Conservation (phyloP, 257 asterid genomes). For the Apocynum venetum region DNA sequence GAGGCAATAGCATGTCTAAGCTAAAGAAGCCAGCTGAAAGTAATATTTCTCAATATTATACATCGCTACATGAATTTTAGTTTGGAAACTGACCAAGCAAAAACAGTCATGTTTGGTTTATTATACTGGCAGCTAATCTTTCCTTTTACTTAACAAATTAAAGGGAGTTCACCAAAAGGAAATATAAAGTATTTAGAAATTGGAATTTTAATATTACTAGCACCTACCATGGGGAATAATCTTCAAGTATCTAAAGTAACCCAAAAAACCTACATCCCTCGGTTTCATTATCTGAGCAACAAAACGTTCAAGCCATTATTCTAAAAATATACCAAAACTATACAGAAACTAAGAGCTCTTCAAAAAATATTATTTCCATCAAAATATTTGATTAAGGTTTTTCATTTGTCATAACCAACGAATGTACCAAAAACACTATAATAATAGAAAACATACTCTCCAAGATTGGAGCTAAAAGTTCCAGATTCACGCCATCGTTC, state of each 20-base stretch:
- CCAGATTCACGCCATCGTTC: slow-evolving; percentile 89
- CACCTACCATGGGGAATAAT: not conserved
- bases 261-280: not conserved
- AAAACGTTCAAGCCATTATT: too few relatives aligned
- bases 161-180: not conserved
- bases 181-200: not conserved
- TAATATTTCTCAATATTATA: not conserved
- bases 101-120: not conserved
- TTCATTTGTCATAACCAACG: not conserved
- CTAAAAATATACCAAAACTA: not conserved
- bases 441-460: slow-evolving; percentile 51
- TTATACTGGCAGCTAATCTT: not conserved
- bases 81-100: not conserved
- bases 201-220: not conserved
- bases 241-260: not conserved
- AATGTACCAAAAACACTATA: not conserved
- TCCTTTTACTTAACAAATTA: not conserved
- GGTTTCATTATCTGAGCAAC: not conserved
- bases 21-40: not conserved
- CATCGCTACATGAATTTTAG: not conserved
- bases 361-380: not conserved
- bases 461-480: slow-evolving; percentile 60
- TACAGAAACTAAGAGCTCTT: not conserved
- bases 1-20: not conserved
- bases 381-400: not conserved